Conservation (phyloP, 768 basidiomycete species). For the Boletus sp. region DNA sequence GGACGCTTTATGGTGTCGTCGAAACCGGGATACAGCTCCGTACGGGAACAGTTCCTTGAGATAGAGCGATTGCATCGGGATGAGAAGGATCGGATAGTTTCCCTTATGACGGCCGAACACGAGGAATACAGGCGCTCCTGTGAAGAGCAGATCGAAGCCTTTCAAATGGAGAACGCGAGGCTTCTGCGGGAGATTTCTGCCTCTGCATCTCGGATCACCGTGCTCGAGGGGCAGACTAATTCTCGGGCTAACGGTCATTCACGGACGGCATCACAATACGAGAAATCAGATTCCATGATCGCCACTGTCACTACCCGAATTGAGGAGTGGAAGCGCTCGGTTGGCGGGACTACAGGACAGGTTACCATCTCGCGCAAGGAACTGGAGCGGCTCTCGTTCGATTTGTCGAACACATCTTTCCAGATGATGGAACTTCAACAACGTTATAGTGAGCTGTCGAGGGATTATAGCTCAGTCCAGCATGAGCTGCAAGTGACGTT, state of each 20-base stretch:
- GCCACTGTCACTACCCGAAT: conserved; percentile 1
- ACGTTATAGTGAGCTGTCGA: background rate
- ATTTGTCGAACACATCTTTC: conserved; percentile 1
- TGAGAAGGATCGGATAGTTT: conserved; percentile 1
- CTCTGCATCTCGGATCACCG: background rate
- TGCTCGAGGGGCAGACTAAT: conserved; percentile 4
- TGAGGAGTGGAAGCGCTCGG: background rate
- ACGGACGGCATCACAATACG: background rate
- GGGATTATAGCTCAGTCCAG: background rate
- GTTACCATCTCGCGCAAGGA: conserved; percentile 1
- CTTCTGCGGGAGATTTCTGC: background rate
- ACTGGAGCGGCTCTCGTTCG: conserved; percentile 1
- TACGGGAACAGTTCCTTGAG: background rate
- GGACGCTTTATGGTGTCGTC: background rate
- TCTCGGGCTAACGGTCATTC: background rate
- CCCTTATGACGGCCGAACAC: background rate
- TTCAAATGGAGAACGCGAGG: background rate
- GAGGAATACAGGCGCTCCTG: background rate
- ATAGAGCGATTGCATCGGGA: conserved; percentile 1
- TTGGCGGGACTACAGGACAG: background rate
- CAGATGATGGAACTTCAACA: background rate
- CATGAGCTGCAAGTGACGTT: background rate
- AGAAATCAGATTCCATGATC: background rate
- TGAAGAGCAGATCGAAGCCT: background rate
- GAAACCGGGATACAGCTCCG: background rate